These are phyloP conservation scores for Aspergillus unguis DNA, from an alignment of 2,329 filamentous ascomycete species.

Conservation along the genomic window DNA sequence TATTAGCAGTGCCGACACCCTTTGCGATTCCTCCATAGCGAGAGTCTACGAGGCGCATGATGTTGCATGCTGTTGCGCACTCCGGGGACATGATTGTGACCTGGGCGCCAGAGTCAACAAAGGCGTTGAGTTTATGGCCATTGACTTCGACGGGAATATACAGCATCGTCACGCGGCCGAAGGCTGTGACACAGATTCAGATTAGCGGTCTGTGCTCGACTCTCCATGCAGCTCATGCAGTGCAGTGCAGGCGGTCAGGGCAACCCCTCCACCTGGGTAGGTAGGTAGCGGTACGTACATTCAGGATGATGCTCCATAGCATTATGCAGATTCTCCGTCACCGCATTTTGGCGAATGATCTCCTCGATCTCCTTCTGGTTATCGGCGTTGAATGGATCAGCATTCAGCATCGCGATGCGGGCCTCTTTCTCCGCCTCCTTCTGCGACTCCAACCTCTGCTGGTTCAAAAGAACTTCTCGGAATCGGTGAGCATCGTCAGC, in stretches of 20 bases:
- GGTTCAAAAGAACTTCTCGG: constrained; percentile 65
- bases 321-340: constrained; percentile 93
- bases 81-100: constrained; percentile 97
- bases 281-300: constrained; percentile 58
- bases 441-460: constrained; percentile 67
- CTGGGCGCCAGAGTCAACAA: constrained; percentile 96
- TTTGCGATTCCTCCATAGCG: constrained; percentile 88
- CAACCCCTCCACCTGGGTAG: not conserved
- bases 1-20: constrained; percentile 90
- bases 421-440: constrained; percentile 74
- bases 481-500: constrained; percentile 75
- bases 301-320: constrained; percentile 97
- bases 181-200: constrained; percentile 56
- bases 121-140: constrained; percentile 83
- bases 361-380: constrained; percentile 91
- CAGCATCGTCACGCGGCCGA: constrained; percentile 91
- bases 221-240: not conserved
- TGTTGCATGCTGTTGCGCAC: constrained; percentile 87
- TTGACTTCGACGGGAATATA: constrained; percentile 97
- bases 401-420: constrained; percentile 80
- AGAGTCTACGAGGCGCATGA: constrained; percentile 92
- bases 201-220: constrained; percentile 6
- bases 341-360: constrained; percentile 90
- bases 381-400: constrained; percentile 90
- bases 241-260: not conserved